These are phyloP conservation scores for Aegilops bicornis DNA, from an alignment of 176 grass and related monocot species.

Conservation along the genomic window DNA sequence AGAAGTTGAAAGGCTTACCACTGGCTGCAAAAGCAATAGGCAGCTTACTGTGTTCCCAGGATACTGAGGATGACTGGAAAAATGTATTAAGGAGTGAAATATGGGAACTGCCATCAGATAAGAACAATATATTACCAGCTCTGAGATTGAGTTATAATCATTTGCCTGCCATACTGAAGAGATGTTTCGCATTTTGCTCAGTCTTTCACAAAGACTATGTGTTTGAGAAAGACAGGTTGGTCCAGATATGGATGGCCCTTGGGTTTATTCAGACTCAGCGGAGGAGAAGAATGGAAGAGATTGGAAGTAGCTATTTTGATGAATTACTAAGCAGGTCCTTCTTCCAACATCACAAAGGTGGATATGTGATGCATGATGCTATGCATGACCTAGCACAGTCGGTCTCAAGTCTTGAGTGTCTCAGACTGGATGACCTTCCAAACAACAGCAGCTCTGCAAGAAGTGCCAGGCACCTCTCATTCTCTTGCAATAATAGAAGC, in stretches of 20 bases:
- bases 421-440: slow-evolving; percentile 38
- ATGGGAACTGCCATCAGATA: no score
- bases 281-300: slow-evolving; percentile 55
- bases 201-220: slow-evolving; percentile 78
- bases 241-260: slow-evolving; percentile 78
- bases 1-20: slow-evolving; percentile 76
- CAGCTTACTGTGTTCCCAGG: slow-evolving; percentile 55
- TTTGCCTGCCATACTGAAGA: slow-evolving; percentile 54
- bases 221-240: slow-evolving; percentile 51
- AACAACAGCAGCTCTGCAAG: slow-evolving; percentile 9
- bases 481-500: slow-evolving; percentile 54
- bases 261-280: slow-evolving; percentile 56
- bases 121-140: no score
- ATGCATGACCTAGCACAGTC: slow-evolving; percentile 78
- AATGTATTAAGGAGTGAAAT: neutral
- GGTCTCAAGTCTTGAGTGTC: slow-evolving; percentile 55
- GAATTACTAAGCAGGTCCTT: slow-evolving; percentile 76
- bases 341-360: slow-evolving; percentile 61
- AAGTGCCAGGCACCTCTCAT: slow-evolving; percentile 58
- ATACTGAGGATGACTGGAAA: slow-evolving; percentile 63
- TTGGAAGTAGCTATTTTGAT: slow-evolving; percentile 65
- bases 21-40: slow-evolving; percentile 73
- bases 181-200: slow-evolving; percentile 81
- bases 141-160: no score
- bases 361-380: slow-evolving; percentile 82